These are phyloP conservation scores for Millerozyma acaciae DNA, from an alignment of 805 yeast species.

Conservation along the genomic window DNA sequence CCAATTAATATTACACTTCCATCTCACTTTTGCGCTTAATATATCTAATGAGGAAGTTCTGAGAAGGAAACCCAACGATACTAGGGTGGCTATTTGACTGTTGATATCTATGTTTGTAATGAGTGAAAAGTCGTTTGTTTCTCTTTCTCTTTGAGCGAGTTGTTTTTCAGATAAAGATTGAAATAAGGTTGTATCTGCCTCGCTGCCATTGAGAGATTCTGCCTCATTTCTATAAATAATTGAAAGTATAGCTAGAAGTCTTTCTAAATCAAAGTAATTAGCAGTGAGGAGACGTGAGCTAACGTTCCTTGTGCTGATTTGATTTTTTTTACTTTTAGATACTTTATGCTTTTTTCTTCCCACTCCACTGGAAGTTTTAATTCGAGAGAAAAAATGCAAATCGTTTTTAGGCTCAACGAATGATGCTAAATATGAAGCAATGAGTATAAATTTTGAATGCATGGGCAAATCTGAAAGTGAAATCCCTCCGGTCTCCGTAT, in stretches of 20 bases:
- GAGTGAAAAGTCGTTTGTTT: conserved; percentile 32
- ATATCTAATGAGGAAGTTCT: conserved; percentile 47
- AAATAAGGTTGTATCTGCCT: conserved; percentile 17
- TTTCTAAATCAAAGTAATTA: conserved; percentile 69
- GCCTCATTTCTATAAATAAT: conserved; percentile 54
- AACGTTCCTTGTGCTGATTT: conserved; percentile 38
- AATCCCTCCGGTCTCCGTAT: conserved; percentile 13
- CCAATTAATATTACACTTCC: conserved; percentile 79
- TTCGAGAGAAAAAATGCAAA: conserved; percentile 61
- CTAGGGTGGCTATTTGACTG: conserved; percentile 56
- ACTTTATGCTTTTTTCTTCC: conserved; percentile 32
- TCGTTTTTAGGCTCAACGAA: conserved; percentile 69
- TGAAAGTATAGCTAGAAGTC: conserved; percentile 74
- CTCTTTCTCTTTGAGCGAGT: conserved; percentile 26
- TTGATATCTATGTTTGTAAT: conserved; percentile 46
- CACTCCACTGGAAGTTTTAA: conserved; percentile 33
- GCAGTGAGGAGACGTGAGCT: conserved; percentile 68
- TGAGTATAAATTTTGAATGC: conserved; percentile 64
- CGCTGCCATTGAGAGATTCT: conserved; percentile 21
- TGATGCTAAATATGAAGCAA: conserved; percentile 83
- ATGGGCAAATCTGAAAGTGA: conserved; percentile 47
- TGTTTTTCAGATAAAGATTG: conserved; percentile 34
- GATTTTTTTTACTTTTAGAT: conserved; percentile 13
- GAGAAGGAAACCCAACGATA: conserved; percentile 48
- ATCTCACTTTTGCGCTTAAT: conserved; percentile 63